Evolutionary conservation across 2,329 filamentous ascomycete genomes (phyloP).

Genomic region (Graphilbum fragrans): DNA sequence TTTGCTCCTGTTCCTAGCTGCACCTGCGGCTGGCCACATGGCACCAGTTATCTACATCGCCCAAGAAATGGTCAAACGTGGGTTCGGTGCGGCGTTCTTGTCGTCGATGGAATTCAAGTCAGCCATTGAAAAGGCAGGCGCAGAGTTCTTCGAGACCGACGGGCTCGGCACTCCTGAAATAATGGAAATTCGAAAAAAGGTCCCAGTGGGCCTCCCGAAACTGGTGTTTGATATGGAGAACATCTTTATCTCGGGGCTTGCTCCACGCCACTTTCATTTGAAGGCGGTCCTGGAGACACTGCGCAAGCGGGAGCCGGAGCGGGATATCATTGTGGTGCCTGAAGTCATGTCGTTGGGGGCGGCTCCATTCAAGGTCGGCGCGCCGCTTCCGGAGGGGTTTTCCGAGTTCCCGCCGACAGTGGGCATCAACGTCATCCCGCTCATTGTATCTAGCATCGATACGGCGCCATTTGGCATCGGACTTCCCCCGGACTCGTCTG

Average conservation of each 20-base stretch:
- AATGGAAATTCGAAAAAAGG: too few relatives aligned
- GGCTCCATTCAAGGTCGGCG: slow-evolving; percentile 4
- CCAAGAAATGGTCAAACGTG: too few relatives aligned
- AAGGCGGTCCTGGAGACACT: neutral
- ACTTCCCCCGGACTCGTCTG: slow-evolving; percentile 2
- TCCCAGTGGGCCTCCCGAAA: too few relatives aligned
- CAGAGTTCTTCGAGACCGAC: too few relatives aligned
- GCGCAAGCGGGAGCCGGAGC: neutral
- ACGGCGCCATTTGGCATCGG: slow-evolving; percentile 5
- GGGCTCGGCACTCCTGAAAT: too few relatives aligned
- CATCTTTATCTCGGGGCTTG: neutral
- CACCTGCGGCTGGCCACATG: too few relatives aligned
- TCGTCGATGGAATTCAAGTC: too few relatives aligned
- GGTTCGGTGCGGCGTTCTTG: too few relatives aligned
- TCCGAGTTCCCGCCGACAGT: neutral
- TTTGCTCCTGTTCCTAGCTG: too few relatives aligned
- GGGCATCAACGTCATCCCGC: slow-evolving; percentile 2
- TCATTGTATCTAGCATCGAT: slow-evolving; percentile 1
- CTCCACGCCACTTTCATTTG: neutral
- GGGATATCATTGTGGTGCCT: slow-evolving; percentile 2
- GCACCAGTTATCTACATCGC: too few relatives aligned
- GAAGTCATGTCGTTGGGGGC: slow-evolving; percentile 2
- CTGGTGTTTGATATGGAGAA: too few relatives aligned
- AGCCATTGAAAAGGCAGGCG: too few relatives aligned
- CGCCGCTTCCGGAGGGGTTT: slow-evolving; percentile 4